Evolutionary conservation across 2,329 filamentous ascomycete genomes (phyloP), one percentile per base, ranked within the genome.

Genomic region (Epicoccum nigrum): DNA sequence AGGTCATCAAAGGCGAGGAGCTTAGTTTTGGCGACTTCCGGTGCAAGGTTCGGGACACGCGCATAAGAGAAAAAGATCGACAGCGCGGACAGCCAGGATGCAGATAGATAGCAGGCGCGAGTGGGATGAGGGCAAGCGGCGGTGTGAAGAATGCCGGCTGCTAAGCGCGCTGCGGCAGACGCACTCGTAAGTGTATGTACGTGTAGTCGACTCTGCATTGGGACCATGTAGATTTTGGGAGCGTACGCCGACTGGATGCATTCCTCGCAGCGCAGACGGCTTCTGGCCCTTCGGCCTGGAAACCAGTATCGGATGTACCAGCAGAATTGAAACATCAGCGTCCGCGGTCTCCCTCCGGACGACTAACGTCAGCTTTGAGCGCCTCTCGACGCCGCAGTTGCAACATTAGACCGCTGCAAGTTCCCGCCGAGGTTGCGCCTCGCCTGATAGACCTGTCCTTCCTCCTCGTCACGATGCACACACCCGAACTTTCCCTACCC

Each of bases 131-230:
- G 37, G 44, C 32, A 52, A 52, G 49, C 49, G 49, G 49, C 49
- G 49, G 49, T 52, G 49, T 52, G 43, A 39, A 44, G 49, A 42
- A 41, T 42, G 39, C 43, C 43, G 49, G 27, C 49, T 43, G 49
- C 43, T 52, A 52, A 39, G 49, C 49, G 49, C 49, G 49, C 49
- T 52, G 39, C 38, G 49, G 43, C 43, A 52, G 49, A 52, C 39
- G 49, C 49, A 43, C 43, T 39, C 44, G 49, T 47, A 52, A 43
- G 45, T 46, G 49, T 51, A 45, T 46, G 49, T 51, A 45, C 42
- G 27, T 52, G 49, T 52, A 47, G 49, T 47, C 4, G 49, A 46
- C 32, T 33, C 37, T 31, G 42, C 25, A 49, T 42, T 31, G 45
- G 38, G 45, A 35, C 45, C 25, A 11, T 37, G 40, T 37, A 37